These are phyloP conservation scores for Conticribra weissflogii DNA, from an alignment of 108 stramenopile genomes.

Conservation along the genomic window DNA sequence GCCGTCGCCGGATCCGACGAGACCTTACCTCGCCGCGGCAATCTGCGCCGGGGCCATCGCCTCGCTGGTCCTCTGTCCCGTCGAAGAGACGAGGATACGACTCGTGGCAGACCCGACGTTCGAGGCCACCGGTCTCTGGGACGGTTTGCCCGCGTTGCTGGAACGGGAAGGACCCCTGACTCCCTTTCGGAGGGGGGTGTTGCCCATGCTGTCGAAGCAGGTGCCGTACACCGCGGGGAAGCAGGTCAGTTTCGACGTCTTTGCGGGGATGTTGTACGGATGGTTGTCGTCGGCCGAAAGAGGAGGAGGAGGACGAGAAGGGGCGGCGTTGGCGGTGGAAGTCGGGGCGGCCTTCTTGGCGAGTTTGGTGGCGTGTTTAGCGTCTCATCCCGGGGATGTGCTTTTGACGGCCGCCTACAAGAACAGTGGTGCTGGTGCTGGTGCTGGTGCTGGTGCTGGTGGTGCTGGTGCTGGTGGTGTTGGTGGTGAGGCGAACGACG, in stretches of 20 bases:
- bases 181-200: conserved; percentile 34
- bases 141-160: conserved; percentile 29
- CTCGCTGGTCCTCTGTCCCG: conserved; percentile 53
- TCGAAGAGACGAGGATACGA: conserved; percentile 66
- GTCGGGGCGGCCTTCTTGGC: conserved; percentile 52
- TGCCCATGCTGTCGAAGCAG: conserved; percentile 87
- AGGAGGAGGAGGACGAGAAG: conserved; percentile 17
- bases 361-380: conserved; percentile 62
- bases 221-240: conserved; percentile 93
- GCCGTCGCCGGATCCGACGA: conserved; percentile 10
- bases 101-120: conserved; percentile 59
- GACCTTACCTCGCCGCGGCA: conserved; percentile 46
- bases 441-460: too few species aligned
- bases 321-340: conserved; percentile 34
- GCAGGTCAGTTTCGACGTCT: conserved; percentile 84
- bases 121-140: conserved; percentile 27
- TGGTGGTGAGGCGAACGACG: too few species aligned
- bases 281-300: neutral
- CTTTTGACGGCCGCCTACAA: conserved; percentile 63
- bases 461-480: too few species aligned
- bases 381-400: conserved; percentile 72
- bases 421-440: conserved; percentile 7
- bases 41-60: conserved; percentile 62
- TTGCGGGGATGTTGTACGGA: conserved; percentile 41
- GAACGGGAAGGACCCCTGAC: conserved; percentile 30